Evolutionary conservation across 23 red algal species (phyloP).

Genomic region (Agarophyton chilense): DNA sequence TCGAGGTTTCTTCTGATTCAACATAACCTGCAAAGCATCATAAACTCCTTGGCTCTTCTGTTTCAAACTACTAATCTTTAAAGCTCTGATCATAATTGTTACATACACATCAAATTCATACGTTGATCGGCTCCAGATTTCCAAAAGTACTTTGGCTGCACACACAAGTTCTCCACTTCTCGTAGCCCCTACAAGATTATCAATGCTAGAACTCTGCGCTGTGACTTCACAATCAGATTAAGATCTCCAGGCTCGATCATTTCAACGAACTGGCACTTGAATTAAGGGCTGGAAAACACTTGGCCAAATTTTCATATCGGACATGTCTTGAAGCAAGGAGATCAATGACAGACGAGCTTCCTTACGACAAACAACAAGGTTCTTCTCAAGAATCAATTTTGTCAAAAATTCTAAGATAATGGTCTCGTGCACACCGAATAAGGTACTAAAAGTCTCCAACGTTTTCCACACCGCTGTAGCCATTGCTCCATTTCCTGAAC

Average conservation of each 20-base stretch:
- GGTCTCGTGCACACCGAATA: slow-evolving; percentile 69
- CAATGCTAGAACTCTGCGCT: background rate
- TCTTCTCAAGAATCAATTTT: slow-evolving; percentile 46
- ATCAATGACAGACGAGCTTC: slow-evolving; percentile 70
- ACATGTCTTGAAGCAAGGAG: slow-evolving; percentile 39
- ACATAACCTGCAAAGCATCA: slow-evolving; percentile 1
- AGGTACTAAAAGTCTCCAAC: slow-evolving; percentile 75
- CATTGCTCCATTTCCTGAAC: slow-evolving; percentile 52
- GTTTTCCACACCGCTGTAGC: slow-evolving; percentile 67
- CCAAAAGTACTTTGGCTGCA: slow-evolving; percentile 33
- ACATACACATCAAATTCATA: slow-evolving; percentile 44
- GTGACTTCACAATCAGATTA: background rate
- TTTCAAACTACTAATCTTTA: slow-evolving; percentile 12
- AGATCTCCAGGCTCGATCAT: background rate
- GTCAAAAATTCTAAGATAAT: slow-evolving; percentile 71
- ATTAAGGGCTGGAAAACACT: slow-evolving; percentile 85
- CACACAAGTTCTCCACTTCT: background rate
- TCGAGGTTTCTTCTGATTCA: background rate
- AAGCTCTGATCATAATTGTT: slow-evolving; percentile 51
- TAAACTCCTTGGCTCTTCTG: slow-evolving; percentile 1
- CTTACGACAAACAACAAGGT: slow-evolving; percentile 18
- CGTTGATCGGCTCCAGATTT: slow-evolving; percentile 33
- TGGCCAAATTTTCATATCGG: slow-evolving; percentile 68
- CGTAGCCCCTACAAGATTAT: background rate
- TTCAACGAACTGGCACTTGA: slow-evolving; percentile 40